Evolutionary conservation across 2,329 filamentous ascomycete species (phyloP).

Genomic region (Cercospora nicotianae): DNA sequence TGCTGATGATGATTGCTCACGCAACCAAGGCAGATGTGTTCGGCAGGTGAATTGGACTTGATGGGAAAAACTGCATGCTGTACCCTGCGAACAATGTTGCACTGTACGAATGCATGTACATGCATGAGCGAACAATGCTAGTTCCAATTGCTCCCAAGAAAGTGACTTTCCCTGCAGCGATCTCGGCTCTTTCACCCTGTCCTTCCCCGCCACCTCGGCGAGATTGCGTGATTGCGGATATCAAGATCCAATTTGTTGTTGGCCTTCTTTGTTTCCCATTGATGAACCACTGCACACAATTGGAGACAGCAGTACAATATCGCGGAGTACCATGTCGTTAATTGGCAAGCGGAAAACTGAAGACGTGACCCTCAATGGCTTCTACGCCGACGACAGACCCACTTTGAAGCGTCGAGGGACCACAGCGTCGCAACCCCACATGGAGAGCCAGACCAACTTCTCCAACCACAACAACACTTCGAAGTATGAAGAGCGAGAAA

Average conservation of each 20-base stretch:
- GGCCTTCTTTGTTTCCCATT: not conserved
- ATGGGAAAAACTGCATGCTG: not conserved
- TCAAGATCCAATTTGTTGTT: not conserved
- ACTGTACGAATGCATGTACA: not conserved
- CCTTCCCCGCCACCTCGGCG: conserved; percentile 3
- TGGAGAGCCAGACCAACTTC: not conserved
- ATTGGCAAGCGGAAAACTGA: conserved; percentile 9
- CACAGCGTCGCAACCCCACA: not conserved
- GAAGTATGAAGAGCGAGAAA: not conserved
- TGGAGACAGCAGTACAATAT: not conserved
- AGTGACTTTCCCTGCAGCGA: not conserved
- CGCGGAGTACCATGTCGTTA: not conserved
- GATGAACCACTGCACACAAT: not conserved
- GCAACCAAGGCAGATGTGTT: not conserved
- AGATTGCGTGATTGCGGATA: conserved; percentile 1
- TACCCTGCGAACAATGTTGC: not conserved
- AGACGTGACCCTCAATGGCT: conserved; percentile 4
- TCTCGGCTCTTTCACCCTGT: conserved; percentile 1
- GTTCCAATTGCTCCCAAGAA: not conserved
- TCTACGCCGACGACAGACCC: conserved; percentile 8
- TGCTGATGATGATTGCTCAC: not conserved
- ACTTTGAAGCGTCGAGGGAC: conserved; percentile 11
- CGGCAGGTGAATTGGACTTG: not conserved
- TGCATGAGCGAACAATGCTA: not conserved
- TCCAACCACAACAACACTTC: not conserved